These are phyloP conservation scores for Globisporangium abappressorium DNA, from an alignment of 352 stramenopile species.

Conservation along the genomic window DNA sequence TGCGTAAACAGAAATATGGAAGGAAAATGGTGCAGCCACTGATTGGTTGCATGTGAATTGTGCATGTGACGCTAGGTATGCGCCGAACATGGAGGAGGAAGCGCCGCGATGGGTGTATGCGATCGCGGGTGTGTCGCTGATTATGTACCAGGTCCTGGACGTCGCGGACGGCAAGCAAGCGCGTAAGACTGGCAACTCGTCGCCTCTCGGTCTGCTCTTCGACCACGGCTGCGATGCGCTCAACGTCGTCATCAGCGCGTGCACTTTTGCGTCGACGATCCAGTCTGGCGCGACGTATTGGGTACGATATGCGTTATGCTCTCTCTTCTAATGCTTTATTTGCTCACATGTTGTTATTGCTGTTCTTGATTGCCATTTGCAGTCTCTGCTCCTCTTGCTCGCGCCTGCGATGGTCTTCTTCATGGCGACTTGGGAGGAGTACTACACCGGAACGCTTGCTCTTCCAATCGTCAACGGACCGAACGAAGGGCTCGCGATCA, in stretches of 20 bases:
- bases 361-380: slow-evolving; percentile 20
- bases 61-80: slow-evolving; percentile 15
- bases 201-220: slow-evolving; percentile 78
- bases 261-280: slow-evolving; percentile 83
- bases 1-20: neutral
- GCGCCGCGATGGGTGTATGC: slow-evolving; percentile 75
- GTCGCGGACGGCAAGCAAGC: slow-evolving; percentile 87
- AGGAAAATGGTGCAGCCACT: neutral
- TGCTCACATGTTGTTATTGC: slow-evolving; percentile 2
- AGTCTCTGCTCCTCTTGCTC: slow-evolving; percentile 74
- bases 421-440: slow-evolving; percentile 98
- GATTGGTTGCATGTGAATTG: too few relatives aligned
- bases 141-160: slow-evolving; percentile 84
- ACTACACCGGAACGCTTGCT: slow-evolving; percentile 94
- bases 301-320: slow-evolving; percentile 25
- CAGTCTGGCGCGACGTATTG: slow-evolving; percentile 81
- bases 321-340: slow-evolving; percentile 29
- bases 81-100: slow-evolving; percentile 82
- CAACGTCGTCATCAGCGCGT: slow-evolving; percentile 81
- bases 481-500: slow-evolving; percentile 93
- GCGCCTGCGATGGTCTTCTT: slow-evolving; percentile 92
- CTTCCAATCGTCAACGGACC: slow-evolving; percentile 96
- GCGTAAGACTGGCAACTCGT: slow-evolving; percentile 85
- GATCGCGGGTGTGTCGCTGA: slow-evolving; percentile 54
- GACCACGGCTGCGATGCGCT: slow-evolving; percentile 85